Evolutionary conservation across 2,329 filamentous ascomycete species (phyloP), one percentile per base, ranked within the genome.

Genomic region (Phialophora chinensis): DNA sequence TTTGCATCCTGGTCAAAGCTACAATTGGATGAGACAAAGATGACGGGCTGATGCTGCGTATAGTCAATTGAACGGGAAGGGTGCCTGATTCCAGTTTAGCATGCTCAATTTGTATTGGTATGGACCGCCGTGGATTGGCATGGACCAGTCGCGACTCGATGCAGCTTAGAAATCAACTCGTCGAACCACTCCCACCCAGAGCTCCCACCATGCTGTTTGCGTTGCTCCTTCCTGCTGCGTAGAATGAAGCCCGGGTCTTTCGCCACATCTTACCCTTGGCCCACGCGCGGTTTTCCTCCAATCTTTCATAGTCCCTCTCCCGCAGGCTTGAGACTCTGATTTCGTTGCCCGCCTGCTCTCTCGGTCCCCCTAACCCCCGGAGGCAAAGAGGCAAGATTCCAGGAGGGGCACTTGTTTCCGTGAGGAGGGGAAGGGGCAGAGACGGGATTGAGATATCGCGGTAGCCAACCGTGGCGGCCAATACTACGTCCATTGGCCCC

Each of bases 101-200:
- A 56, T 35, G 31, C 47, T 65, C 23, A 55, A 59, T 62, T 60
- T 57, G 64, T 62, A 56, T 65, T 64, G 64, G 61, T 33, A 62
- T 69, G 67, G 64, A 66, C 58, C 20, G 35, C 60, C 57, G 59
- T 63, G 57, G 68, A 67, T 53, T 50, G 59, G 60, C 62, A 67
- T 69, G 65, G 68, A 67, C 66, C 68, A 67, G 62, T 63, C 65
- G 65, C 62, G 65, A 58, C 63, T 69, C 60, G 11, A 49, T 52
- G 50, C 62, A 49, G 68, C 65, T 69, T 69, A 69, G 62, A 69
- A 69, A 69, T 69, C 68, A 69, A 67, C 55, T 44, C n/a, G 53
- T 62, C 52, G 53, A 49, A 38, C 58, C 64, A 56, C 20, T 62
- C 29, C 31, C 60, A 60, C 56, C 25, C 11, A 42, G 35, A 23